Evolutionary conservation across 257 asterid genomes (phyloP).

Genomic region (Solanum medicagineum): DNA sequence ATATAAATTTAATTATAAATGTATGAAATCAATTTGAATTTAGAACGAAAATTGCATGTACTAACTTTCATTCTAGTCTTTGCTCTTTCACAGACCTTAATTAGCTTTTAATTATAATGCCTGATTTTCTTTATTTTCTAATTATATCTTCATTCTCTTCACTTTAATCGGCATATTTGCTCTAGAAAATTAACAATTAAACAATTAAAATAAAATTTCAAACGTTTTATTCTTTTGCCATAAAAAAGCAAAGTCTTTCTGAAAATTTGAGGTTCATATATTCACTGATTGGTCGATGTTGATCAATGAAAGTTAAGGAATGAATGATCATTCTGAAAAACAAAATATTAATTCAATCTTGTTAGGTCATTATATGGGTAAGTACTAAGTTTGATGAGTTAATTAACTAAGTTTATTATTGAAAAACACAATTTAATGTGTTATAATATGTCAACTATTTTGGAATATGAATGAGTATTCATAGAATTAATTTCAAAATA

Average conservation of each 20-base stretch:
- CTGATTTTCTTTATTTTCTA: not conserved
- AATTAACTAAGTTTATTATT: too few species aligned
- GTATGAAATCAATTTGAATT: too few species aligned
- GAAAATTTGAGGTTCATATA: not conserved
- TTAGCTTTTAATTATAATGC: not conserved
- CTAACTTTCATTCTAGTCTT: not conserved
- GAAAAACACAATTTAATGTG: too few species aligned
- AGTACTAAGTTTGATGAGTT: too few species aligned
- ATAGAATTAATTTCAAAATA: too few species aligned
- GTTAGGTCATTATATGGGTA: too few species aligned
- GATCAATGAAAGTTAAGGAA: not conserved
- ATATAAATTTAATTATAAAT: too few species aligned
- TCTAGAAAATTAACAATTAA: not conserved
- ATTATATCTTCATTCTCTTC: not conserved
- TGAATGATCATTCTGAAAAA: not conserved
- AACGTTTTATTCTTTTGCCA: not conserved
- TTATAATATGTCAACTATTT: too few species aligned
- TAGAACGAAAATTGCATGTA: not conserved
- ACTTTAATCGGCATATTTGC: not conserved
- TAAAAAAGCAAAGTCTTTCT: not conserved
- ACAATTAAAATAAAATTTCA: not conserved
- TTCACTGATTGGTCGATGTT: not conserved
- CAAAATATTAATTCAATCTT: too few species aligned
- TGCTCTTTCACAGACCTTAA: not conserved
- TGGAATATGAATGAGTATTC: too few species aligned